Conservation (phyloP, 331 rosid genomes). For the Pyrus hybrid region DNA sequence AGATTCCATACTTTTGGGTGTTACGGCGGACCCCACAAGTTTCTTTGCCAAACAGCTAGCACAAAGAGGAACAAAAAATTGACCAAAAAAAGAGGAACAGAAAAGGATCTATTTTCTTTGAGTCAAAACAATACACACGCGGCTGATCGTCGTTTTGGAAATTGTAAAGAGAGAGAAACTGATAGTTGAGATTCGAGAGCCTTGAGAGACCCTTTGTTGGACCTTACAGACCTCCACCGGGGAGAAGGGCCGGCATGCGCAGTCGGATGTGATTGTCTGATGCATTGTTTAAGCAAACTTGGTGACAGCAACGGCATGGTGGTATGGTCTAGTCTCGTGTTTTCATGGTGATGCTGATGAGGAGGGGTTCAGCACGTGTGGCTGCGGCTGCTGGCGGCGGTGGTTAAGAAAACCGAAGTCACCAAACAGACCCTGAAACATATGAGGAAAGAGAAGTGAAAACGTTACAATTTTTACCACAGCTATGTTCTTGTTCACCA, state of each 20-base stretch:
- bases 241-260: slow-evolving; percentile 22
- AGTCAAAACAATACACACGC: slow-evolving; percentile 28
- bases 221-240: slow-evolving; percentile 19
- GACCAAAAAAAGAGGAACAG: background rate
- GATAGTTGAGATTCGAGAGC: background rate
- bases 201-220: slow-evolving; percentile 17
- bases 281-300: slow-evolving; percentile 24
- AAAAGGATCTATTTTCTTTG: slow-evolving; percentile 8
- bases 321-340: slow-evolving; percentile 10
- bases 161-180: slow-evolving; percentile 22
- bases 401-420: slow-evolving; percentile 57
- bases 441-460: slow-evolving; percentile 6
- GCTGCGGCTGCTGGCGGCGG: background rate
- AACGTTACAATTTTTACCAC: background rate
- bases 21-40: slow-evolving; percentile 33
- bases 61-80: background rate
- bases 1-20: slow-evolving; percentile 21
- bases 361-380: slow-evolving; percentile 27
- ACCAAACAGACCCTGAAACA: slow-evolving; percentile 61
- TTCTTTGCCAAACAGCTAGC: slow-evolving; percentile 54
- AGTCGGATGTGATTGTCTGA: slow-evolving; percentile 14
- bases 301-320: background rate
- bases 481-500: background rate
- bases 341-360: slow-evolving; percentile 28
- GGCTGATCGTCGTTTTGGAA: slow-evolving; percentile 7